phyloP scores from a whole-genome alignment of 2,329 filamentous ascomycete species.

The Fusarium sp. region DNA sequence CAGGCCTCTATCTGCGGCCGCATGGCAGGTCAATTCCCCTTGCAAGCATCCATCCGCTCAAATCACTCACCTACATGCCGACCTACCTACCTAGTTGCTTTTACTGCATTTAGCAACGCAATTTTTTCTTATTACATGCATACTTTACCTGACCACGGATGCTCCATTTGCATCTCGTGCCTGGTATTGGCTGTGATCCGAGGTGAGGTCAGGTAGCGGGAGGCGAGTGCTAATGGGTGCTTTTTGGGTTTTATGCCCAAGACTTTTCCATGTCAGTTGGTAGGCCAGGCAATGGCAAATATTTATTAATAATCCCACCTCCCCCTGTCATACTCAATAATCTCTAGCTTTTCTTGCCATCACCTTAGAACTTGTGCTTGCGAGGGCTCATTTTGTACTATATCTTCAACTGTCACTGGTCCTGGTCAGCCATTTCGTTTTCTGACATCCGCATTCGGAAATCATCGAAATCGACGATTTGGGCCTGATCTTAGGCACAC shows the following conservation, averaged over 20 bases:
- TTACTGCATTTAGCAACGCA: conserved; percentile 8
- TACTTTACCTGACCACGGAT: not conserved
- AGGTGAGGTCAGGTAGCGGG: not conserved
- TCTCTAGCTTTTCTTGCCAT: not conserved
- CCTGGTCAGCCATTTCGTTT: not conserved
- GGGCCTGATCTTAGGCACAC: not conserved
- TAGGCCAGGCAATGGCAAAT: conserved; percentile 6
- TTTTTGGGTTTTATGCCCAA: conserved; percentile 6
- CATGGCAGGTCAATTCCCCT: not conserved
- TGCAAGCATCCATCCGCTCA: not conserved
- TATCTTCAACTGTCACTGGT: not conserved
- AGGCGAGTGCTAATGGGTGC: not conserved
- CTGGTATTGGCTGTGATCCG: conserved; percentile 14
- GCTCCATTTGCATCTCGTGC: not conserved
- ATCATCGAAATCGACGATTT: not conserved
- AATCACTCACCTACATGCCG: not conserved
- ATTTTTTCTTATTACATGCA: not conserved
- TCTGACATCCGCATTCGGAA: conserved; percentile 6
- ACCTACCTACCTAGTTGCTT: not conserved
- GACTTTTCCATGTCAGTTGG: not conserved
- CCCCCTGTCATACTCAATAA: conserved; percentile 1
- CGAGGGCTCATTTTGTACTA: not conserved
- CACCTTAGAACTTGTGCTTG: not conserved
- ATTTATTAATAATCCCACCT: conserved; percentile 15
- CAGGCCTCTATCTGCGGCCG: not conserved